A percentile compares a stretch with the other conserved stretches of the same genome.
Evolutionary conservation across 805 yeast species (phyloP).

Genomic region (Ogataea ganodermae): DNA sequence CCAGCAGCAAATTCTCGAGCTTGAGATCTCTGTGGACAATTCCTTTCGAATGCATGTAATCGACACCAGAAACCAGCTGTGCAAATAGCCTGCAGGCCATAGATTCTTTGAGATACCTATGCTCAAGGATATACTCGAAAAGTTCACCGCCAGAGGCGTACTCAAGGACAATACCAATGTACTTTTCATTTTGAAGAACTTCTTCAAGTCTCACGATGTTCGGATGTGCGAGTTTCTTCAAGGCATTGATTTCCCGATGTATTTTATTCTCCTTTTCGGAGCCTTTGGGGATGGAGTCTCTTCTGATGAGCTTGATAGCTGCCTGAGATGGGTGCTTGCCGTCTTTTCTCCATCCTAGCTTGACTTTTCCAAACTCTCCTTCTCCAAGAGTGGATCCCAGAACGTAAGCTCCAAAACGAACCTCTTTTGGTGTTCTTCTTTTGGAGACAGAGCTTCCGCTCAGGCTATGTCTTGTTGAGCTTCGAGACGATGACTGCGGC

Average conservation of each 20-base stretch:
- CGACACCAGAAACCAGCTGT: conserved; percentile 90
- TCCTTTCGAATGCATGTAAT: conserved; percentile 82
- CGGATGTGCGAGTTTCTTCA: conserved; percentile 85
- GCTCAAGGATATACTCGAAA: conserved; percentile 86
- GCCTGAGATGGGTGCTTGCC: conserved; percentile 79
- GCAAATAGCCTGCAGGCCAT: conserved; percentile 88
- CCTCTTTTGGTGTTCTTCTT: conserved; percentile 56
- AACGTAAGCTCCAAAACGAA: conserved; percentile 85
- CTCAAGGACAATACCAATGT: conserved; percentile 94
- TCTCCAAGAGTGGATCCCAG: conserved; percentile 94
- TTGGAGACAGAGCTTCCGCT: conserved; percentile 24
- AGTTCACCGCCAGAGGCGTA: conserved; percentile 98
- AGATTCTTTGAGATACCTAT: conserved; percentile 83
- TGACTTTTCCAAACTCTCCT: conserved; percentile 98
- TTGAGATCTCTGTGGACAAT: conserved; percentile 78
- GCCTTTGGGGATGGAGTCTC: conserved; percentile 85
- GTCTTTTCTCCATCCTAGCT: conserved; percentile 91
- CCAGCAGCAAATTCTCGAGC: conserved; percentile 72
- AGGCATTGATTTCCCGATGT: conserved; percentile 89
- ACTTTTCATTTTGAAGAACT: conserved; percentile 89
- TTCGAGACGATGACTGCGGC: conserved; percentile 16
- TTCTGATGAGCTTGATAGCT: conserved; percentile 88
- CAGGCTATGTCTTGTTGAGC: conserved; percentile 23
- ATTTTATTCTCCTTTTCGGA: conserved; percentile 86
- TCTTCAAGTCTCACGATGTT: conserved; percentile 90